These are phyloP conservation scores for Kingdonia uniflora DNA, from an alignment of 164 flowering plant genomes.

Conservation along the genomic window DNA sequence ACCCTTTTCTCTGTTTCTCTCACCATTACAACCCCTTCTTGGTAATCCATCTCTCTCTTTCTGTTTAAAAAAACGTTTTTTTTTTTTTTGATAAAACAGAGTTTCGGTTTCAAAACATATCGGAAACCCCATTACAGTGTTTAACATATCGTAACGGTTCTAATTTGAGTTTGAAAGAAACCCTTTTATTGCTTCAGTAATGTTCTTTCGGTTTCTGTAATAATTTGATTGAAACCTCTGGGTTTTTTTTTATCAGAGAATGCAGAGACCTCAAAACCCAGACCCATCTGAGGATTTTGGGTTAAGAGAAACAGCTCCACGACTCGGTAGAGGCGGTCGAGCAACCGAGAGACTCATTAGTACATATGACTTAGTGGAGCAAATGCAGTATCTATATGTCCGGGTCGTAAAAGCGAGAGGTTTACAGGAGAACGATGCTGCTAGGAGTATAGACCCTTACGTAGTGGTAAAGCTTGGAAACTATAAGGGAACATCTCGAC, in stretches of 20 bases:
- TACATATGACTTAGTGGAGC: conserved; percentile 89
- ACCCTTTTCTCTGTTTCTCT: no score
- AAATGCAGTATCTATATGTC: conserved; percentile 71
- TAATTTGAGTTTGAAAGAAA: no score
- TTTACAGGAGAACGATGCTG: conserved; percentile 44
- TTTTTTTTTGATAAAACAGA: no score
- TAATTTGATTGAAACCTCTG: no score
- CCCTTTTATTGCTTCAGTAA: no score
- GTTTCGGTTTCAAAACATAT: no score
- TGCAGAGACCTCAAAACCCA: not conserved
- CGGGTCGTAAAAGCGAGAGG: conserved; percentile 67
- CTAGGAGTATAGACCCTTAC: conserved; percentile 68
- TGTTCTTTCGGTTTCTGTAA: no score
- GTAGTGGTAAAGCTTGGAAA: conserved; percentile 73
- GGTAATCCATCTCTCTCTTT: no score
- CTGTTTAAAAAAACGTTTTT: no score
- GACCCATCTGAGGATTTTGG: conserved; percentile 21
- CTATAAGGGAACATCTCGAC: conserved; percentile 56
- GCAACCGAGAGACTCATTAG: conserved; percentile 57
- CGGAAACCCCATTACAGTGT: no score
- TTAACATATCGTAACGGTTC: no score
- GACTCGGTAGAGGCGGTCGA: conserved; percentile 56
- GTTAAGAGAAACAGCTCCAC: conserved; percentile 72
- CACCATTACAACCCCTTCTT: no score
- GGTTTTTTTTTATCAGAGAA: not conserved